Base-by-base conservation (phyloP, 1,284 basidiomycete genomes). In the Rhodotorula sp. region DNA sequence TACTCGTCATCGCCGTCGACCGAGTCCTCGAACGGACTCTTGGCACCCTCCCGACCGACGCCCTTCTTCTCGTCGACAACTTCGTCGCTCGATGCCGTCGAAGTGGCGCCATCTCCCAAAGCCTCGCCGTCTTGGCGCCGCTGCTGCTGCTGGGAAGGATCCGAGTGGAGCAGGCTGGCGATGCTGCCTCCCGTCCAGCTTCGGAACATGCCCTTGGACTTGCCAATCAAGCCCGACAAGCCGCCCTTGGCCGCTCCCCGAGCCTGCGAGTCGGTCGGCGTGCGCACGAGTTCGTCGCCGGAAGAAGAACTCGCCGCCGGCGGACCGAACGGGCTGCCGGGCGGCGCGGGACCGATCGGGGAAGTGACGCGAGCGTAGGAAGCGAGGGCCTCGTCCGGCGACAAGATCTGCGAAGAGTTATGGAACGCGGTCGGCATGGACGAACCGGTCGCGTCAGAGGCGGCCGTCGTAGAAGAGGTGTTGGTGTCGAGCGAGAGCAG, bases 331-430 rank as follows among this genome's bases (percentile, higher is more conserved):
- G 26, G n/a, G n/a, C 26, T 56, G 31, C 26, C 26, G 54, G 54
- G 26, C n/a, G 18, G 51, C 3, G 39, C 39, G 21, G 51, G 51
- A 52, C 51, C 54, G 54, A 26, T 34, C 2, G 71, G 71, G 0
- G 68, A 69, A 10, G 66, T 49, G 3, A 65, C 68, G 7, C 71
- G 64, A 0, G 72, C 63, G 61, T 74, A 74, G 6, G 70, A 69
- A 3, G 73, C 73, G 56, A 74, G 65, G 10, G 73, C 73, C 31
- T 69, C 62, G 48, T 74, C 73, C 18, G 73, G 73, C 0, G 70
- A 72, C 26, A 71, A 58, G 56, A 71, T 60, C 16, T 43, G 48
- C 14, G 52, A 49, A 14, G 65, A 49, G n/a, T 63, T 26, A 43
- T 29, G 29, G 29, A 64, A 59, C 6, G 64, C 51, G 51, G 26